phyloP scores from a whole-genome alignment of 2,329 filamentous ascomycete genomes.

The Calonectria pauciramosa region DNA sequence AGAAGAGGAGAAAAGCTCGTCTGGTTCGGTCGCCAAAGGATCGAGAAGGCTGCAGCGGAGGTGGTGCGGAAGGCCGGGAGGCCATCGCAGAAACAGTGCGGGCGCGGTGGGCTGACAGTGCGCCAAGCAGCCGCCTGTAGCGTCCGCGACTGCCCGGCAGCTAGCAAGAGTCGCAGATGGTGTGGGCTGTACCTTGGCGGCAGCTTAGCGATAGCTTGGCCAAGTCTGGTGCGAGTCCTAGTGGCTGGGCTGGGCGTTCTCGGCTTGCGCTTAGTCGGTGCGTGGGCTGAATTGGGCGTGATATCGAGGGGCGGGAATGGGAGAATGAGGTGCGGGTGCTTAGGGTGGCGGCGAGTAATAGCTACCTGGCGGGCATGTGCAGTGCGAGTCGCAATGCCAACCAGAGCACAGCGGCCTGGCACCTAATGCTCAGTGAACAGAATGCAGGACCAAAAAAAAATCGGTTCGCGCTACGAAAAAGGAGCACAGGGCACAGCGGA shows the following conservation, averaged over 20 bases:
- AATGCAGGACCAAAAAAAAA: neutral
- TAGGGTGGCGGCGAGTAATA: neutral
- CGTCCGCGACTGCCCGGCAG: conserved; percentile 22
- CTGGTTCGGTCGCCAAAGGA: conserved; percentile 27
- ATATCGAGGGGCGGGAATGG: neutral
- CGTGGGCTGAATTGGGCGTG: conserved; percentile 2
- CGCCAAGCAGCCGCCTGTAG: conserved; percentile 37
- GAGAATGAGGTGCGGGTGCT: neutral
- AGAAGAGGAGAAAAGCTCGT: conserved; percentile 28
- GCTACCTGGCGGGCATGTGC: neutral
- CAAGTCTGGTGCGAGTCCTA: conserved; percentile 13
- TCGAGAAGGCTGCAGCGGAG: conserved; percentile 35
- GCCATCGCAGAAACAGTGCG: conserved; percentile 43
- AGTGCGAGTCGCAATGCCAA: neutral
- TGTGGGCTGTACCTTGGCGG: conserved; percentile 31
- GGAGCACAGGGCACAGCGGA: conserved; percentile 11
- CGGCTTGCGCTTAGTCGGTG: neutral
- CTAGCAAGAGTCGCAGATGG: conserved; percentile 18
- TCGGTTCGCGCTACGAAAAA: neutral
- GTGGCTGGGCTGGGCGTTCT: conserved; percentile 3
- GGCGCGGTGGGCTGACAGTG: conserved; percentile 35
- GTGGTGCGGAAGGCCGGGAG: conserved; percentile 42
- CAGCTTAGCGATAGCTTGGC: conserved; percentile 32
- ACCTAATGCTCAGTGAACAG: neutral
- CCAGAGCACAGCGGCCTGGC: neutral